Evolutionary conservation across 2,329 filamentous ascomycete species (phyloP), one percentile per base, ranked within the genome.

Genomic region (Cladosporium colombiae): DNA sequence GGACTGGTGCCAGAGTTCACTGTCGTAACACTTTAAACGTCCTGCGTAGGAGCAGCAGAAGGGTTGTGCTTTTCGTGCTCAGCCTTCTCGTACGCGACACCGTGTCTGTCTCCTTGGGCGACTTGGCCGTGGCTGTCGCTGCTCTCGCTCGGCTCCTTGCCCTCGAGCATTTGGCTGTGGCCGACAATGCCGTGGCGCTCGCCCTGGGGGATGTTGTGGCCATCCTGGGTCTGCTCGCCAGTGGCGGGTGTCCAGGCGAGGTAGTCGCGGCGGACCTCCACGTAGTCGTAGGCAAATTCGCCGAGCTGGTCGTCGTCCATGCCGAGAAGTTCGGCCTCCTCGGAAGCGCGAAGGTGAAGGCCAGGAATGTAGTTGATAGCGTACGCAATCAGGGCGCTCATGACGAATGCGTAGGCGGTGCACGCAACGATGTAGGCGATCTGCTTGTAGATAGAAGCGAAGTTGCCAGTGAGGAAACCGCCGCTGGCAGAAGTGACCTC

Each of bases 271-370:
- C 91, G 89, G 66, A 94, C 91, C 84, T 95, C 91, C 70, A 95
- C 91, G 78, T 94, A 95, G 78, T 95, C 91, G 82, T 94, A 94
- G 14, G 91, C 91, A 76, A 94, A 95, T 80, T 95, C 91, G 79
- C 91, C 91, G 72, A 94, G 90, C 81, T 95, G 91, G 80, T 94
- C 91, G 76, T 94, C 91, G 74, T 95, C 91, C 90, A 94, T 93
- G 71, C 91, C 91, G 65, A 94, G 86, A 14, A 94, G 86, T 79
- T 95, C 91, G 27, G 91, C 91, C 79, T 93, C 89, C 74, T 93
- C 90, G 29, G 86, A 89, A 10, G 91, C 91, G 66, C 91, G 90
- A 55, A 95, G 89, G 77, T 92, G 86, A 23, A 95, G 85, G 56
- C 91, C 91, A 29, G 91, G 91, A 25, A 93, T 83, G 69, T 88